Conservation (phyloP, 169 alveolate species). For the Cryptosporidium ubiquitum region DNA sequence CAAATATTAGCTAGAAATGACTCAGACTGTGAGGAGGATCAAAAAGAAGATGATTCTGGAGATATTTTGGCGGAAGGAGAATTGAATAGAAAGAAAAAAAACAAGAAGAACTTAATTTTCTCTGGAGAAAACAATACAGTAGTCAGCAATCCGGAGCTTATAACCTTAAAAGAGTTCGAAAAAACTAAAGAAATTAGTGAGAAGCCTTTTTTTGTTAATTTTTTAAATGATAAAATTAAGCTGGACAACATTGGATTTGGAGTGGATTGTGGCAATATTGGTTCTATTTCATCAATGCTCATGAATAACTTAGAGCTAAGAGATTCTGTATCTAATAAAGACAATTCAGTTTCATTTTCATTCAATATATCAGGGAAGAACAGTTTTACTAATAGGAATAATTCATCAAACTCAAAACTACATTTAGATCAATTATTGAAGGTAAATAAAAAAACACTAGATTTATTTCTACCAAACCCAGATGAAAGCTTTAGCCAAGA, state of each 20-base stretch:
- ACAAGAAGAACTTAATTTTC: not conserved
- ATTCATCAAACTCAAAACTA: not conserved
- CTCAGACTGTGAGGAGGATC: slow-evolving; percentile 5
- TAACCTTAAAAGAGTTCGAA: slow-evolving; percentile 40
- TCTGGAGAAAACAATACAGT: slow-evolving; percentile 18
- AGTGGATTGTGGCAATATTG: slow-evolving; percentile 10
- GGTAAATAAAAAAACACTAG: slow-evolving; percentile 12
- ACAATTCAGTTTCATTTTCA: slow-evolving; percentile 12
- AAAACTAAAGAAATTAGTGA: slow-evolving; percentile 14
- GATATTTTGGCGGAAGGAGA: not conserved
- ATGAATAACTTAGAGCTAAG: slow-evolving; percentile 46
- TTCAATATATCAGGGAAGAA: slow-evolving; percentile 34
- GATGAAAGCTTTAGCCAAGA: not conserved
- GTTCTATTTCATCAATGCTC: slow-evolving; percentile 51
- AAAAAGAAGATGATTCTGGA: not conserved
- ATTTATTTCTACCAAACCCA: not conserved
- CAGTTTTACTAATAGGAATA: not conserved
- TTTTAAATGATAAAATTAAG: slow-evolving; percentile 20
- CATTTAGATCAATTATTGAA: not conserved
- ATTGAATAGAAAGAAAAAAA: not conserved
- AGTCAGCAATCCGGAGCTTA: slow-evolving; percentile 7
- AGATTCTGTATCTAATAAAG: not conserved
- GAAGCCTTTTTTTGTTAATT: slow-evolving; percentile 32
- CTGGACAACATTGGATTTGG: slow-evolving; percentile 24
- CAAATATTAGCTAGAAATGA: slow-evolving; percentile 18